A percentile compares a stretch with the other conserved stretches of the same genome.
phyloP scores from a whole-genome alignment of 2,329 filamentous ascomycete genomes.

The Sporothrix brasiliensis region DNA sequence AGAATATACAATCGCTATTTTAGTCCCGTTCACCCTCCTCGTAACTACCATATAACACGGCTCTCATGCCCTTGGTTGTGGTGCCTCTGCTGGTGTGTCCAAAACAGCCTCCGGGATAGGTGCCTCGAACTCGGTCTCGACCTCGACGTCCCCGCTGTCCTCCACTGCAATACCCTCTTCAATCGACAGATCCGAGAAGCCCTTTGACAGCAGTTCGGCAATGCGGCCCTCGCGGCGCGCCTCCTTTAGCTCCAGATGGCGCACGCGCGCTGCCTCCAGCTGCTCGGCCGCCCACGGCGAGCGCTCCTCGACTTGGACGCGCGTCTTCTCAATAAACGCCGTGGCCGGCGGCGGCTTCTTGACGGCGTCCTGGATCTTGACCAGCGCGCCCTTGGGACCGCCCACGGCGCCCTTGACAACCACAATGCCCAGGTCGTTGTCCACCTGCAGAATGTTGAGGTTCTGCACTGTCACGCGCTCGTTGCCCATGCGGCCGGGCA shows the following conservation, averaged over 20 bases:
- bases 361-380: slow-evolving; percentile 86
- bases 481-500: slow-evolving; percentile 94
- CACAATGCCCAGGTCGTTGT: slow-evolving; percentile 82
- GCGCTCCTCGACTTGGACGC: slow-evolving; percentile 50
- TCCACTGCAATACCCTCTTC: slow-evolving; percentile 30
- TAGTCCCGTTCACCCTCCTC: background rate
- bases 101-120: background rate
- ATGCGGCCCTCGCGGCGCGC: slow-evolving; percentile 50
- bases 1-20: slow-evolving; percentile 27
- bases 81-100: slow-evolving; percentile 8
- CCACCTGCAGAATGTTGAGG: slow-evolving; percentile 83
- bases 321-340: slow-evolving; percentile 54
- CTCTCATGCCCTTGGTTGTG: slow-evolving; percentile 21
- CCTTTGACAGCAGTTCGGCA: slow-evolving; percentile 40
- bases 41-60: too few relatives aligned
- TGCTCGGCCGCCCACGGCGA: slow-evolving; percentile 52
- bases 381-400: slow-evolving; percentile 82
- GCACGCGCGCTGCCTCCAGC: slow-evolving; percentile 53
- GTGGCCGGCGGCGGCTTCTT: slow-evolving; percentile 70
- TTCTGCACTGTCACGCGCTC: slow-evolving; percentile 89
- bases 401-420: slow-evolving; percentile 84
- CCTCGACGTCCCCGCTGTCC: background rate
- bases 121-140: background rate
- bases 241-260: slow-evolving; percentile 59
- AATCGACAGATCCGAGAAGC: slow-evolving; percentile 25